These are phyloP conservation scores for Tarenaya hassleriana DNA, from an alignment of 345 rosid genomes.

Conservation along the genomic window DNA sequence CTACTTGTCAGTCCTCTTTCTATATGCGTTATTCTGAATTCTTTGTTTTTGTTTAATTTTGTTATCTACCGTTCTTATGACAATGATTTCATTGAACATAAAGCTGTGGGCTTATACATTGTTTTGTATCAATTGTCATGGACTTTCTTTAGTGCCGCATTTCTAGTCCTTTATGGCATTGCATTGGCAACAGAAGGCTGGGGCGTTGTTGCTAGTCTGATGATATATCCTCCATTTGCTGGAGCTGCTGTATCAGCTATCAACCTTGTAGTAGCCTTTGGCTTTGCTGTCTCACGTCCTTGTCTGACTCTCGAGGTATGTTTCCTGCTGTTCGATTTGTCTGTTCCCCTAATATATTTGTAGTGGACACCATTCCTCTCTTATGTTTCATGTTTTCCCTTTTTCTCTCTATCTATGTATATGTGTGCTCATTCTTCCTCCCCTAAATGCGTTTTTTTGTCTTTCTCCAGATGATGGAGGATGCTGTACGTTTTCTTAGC, in stretches of 20 bases:
- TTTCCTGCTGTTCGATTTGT: slow-evolving; percentile 16
- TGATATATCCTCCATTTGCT: slow-evolving; percentile 95
- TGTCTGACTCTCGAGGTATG: slow-evolving; percentile 91
- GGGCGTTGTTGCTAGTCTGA: slow-evolving; percentile 99
- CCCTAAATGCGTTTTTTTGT: slow-evolving; percentile 20
- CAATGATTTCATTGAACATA: slow-evolving; percentile 2
- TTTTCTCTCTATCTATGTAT: slow-evolving; percentile 6
- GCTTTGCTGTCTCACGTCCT: slow-evolving; percentile 99
- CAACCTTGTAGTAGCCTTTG: slow-evolving; percentile 95
- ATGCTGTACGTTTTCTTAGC: slow-evolving; percentile 92
- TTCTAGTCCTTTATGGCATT: slow-evolving; percentile 93
- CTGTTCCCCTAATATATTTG: slow-evolving; percentile 5
- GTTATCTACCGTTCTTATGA: slow-evolving; percentile 17
- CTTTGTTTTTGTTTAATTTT: slow-evolving; percentile 6
- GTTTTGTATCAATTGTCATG: slow-evolving; percentile 10
- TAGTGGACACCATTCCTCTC: background rate
- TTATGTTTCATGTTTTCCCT: too few species aligned
- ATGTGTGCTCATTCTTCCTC: slow-evolving; percentile 10
- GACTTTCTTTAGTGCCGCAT: slow-evolving; percentile 64
- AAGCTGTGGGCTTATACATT: slow-evolving; percentile 18
- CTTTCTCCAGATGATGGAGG: slow-evolving; percentile 90
- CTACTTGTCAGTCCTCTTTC: slow-evolving; percentile 7
- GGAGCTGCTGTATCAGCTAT: slow-evolving; percentile 99
- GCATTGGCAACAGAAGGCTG: slow-evolving; percentile 99
- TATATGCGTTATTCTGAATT: slow-evolving; percentile 2